These are phyloP conservation scores for Dioszegia crocea DNA, from an alignment of 768 basidiomycete genomes.

Conservation along the genomic window DNA sequence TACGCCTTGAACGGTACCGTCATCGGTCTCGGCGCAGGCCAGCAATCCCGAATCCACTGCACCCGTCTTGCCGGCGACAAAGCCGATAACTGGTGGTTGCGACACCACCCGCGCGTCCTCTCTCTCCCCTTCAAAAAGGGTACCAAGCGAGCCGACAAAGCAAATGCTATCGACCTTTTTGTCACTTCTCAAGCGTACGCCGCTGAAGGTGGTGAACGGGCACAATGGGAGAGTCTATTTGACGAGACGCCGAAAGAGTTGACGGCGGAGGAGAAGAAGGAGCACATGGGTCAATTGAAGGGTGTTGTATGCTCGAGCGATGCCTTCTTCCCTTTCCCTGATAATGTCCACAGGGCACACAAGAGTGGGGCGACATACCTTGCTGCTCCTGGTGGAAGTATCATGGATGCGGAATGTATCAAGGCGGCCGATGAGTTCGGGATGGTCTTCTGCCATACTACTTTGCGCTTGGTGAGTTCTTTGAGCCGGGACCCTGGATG, in stretches of 20 bases:
- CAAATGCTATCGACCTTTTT: slow-evolving; percentile 95
- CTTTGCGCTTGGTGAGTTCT: slow-evolving; percentile 75
- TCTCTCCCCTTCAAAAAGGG: slow-evolving; percentile 93
- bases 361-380: slow-evolving; percentile 90
- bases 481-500: no score
- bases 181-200: slow-evolving; percentile 71
- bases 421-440: slow-evolving; percentile 90
- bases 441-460: slow-evolving; percentile 87
- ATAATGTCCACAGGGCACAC: slow-evolving; percentile 89
- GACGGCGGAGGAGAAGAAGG: slow-evolving; percentile 64
- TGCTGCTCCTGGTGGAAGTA: slow-evolving; percentile 78
- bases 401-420: slow-evolving; percentile 96
- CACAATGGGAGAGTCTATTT: slow-evolving; percentile 86
- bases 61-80: slow-evolving; percentile 95
- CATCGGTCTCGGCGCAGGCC: slow-evolving; percentile 93
- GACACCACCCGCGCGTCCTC: slow-evolving; percentile 91
- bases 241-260: slow-evolving; percentile 65
- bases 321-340: slow-evolving; percentile 99
- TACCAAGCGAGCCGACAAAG: slow-evolving; percentile 94
- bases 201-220: slow-evolving; percentile 81
- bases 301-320: slow-evolving; percentile 92
- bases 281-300: slow-evolving; percentile 69
- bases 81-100: slow-evolving; percentile 99
- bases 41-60: slow-evolving; percentile 98
- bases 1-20: slow-evolving; percentile 89